phyloP scores from a whole-genome alignment of 2,329 filamentous ascomycete genomes.

The Myriosclerotinia duriaeana region DNA sequence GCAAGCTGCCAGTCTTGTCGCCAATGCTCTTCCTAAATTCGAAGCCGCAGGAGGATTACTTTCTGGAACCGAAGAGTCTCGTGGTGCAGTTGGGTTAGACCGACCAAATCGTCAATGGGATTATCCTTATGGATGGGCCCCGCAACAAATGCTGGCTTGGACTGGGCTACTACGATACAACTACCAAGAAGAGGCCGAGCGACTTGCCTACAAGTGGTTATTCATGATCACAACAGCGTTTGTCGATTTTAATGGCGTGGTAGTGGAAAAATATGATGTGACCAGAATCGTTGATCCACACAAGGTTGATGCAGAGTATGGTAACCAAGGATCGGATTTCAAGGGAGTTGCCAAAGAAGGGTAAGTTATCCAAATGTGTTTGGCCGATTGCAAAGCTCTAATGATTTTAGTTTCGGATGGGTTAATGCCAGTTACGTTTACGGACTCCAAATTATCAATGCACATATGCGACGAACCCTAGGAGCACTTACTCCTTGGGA shows the following conservation, averaged over 20 bases:
- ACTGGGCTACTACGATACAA: slow-evolving; percentile 88
- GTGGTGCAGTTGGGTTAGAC: slow-evolving; percentile 74
- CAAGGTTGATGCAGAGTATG: slow-evolving; percentile 93
- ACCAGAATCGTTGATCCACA: slow-evolving; percentile 87
- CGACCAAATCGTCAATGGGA: slow-evolving; percentile 98
- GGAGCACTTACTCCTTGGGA: slow-evolving; percentile 77
- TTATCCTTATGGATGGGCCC: slow-evolving; percentile 96
- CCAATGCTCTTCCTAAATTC: slow-evolving; percentile 79
- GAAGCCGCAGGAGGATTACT: slow-evolving; percentile 85
- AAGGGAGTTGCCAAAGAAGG: slow-evolving; percentile 95
- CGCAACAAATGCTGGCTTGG: slow-evolving; percentile 98
- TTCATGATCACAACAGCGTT: slow-evolving; percentile 99
- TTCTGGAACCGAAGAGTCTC: slow-evolving; percentile 85
- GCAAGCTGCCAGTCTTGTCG: slow-evolving; percentile 82
- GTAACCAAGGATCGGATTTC: slow-evolving; percentile 93
- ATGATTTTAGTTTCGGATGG: slow-evolving; percentile 79
- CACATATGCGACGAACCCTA: slow-evolving; percentile 84
- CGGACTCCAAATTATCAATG: slow-evolving; percentile 82
- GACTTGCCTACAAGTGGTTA: slow-evolving; percentile 92
- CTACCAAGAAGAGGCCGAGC: slow-evolving; percentile 84
- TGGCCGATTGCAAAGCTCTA: slow-evolving; percentile 23
- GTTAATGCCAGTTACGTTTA: slow-evolving; percentile 98
- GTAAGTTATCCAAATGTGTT: slow-evolving; percentile 54
- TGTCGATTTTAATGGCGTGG: slow-evolving; percentile 96
- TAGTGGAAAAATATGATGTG: slow-evolving; percentile 98